phyloP scores from a whole-genome alignment of 2,329 filamentous ascomycete species.

The Aureobasidium sp. region DNA sequence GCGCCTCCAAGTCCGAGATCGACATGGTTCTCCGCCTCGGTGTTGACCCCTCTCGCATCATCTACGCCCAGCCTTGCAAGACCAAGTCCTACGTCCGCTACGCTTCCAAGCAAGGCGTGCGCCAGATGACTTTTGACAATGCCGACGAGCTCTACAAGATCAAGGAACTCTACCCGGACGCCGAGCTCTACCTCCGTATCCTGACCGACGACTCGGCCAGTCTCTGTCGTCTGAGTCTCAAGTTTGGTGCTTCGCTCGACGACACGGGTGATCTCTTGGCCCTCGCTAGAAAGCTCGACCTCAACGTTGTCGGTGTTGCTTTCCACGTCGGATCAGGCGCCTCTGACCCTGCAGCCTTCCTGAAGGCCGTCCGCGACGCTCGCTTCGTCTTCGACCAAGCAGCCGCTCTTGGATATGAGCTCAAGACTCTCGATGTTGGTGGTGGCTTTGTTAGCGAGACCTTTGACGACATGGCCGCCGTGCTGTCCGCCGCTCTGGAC shows the following conservation, averaged over 20 bases:
- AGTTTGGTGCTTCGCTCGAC: slow-evolving; percentile 89
- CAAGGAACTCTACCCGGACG: slow-evolving; percentile 79
- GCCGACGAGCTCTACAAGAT: slow-evolving; percentile 97
- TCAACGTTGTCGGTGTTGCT: slow-evolving; percentile 91
- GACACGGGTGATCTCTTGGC: slow-evolving; percentile 66
- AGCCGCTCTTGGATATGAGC: slow-evolving; percentile 61
- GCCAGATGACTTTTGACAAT: slow-evolving; percentile 99
- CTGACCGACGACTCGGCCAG: slow-evolving; percentile 92
- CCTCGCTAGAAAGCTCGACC: slow-evolving; percentile 68
- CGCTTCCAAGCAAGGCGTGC: slow-evolving; percentile 73
- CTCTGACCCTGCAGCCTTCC: slow-evolving; percentile 83
- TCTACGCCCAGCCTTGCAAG: slow-evolving; percentile 99
- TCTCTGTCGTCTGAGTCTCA: slow-evolving; percentile 89
- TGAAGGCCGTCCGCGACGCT: slow-evolving; percentile 84
- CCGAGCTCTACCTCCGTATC: slow-evolving; percentile 90
- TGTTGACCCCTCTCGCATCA: slow-evolving; percentile 81
- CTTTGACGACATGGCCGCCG: slow-evolving; percentile 81
- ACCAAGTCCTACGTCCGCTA: slow-evolving; percentile 96
- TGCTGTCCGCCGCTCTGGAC: slow-evolving; percentile 71
- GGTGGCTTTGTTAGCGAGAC: slow-evolving; percentile 87
- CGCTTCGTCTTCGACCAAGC: slow-evolving; percentile 83
- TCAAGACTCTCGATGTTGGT: slow-evolving; percentile 87
- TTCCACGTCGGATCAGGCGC: slow-evolving; percentile 98
- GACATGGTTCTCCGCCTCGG: slow-evolving; percentile 80
- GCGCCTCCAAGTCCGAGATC: slow-evolving; percentile 95